Conservation (phyloP, 805 yeast genomes). For the Lachancea sp. region DNA sequence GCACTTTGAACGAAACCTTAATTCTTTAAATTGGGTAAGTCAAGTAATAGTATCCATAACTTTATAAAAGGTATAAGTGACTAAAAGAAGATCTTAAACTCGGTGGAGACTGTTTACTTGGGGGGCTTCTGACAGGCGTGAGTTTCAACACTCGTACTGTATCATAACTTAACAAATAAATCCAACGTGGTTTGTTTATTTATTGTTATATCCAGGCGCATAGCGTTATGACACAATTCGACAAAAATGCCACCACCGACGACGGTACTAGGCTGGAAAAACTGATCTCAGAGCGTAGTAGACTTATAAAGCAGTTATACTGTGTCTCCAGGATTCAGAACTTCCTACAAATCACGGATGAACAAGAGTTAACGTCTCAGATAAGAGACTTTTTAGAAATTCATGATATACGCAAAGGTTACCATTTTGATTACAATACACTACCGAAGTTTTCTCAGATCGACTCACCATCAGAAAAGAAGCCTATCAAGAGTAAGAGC, state of each 20-base stretch:
- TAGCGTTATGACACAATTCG: constrained; percentile 4
- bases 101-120: no score
- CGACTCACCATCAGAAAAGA: constrained; percentile 10
- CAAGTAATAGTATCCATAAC: neutral
- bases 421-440: constrained; percentile 32
- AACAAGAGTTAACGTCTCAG: constrained; percentile 34
- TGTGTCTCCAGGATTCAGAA: constrained; percentile 50
- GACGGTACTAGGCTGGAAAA: constrained; percentile 20
- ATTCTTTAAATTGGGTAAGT: neutral
- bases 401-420: constrained; percentile 47
- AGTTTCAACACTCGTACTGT: neutral
- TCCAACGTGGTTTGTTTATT: neutral
- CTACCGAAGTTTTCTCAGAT: constrained; percentile 22
- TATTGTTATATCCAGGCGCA: neutral
- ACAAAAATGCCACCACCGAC: constrained; percentile 3
- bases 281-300: constrained; percentile 45
- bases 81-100: no score
- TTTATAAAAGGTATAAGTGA: neutral
- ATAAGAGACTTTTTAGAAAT: constrained; percentile 42
- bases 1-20: neutral
- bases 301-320: constrained; percentile 56
- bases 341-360: constrained; percentile 36
- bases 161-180: neutral
- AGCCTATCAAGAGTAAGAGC: constrained; percentile 9
- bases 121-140: neutral